Percentiles rank a stretch among this genome's conserved stretches.
Conservation (phyloP, 1,284 basidiomycete species). For the Cystobasidiaceae sp. region DNA sequence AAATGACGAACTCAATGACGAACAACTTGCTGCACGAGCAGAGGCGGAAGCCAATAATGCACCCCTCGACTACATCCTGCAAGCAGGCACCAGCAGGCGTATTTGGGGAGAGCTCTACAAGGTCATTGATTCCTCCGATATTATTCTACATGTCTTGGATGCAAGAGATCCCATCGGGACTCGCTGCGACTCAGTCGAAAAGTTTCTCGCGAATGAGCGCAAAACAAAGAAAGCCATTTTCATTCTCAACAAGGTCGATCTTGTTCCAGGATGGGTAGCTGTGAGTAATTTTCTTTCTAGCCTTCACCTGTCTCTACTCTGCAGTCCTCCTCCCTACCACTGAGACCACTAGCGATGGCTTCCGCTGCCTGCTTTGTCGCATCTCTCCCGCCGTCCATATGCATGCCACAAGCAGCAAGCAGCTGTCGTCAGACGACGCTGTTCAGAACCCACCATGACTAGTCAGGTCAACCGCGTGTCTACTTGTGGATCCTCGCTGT, state of each 20-base stretch:
- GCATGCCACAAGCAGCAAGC: background rate
- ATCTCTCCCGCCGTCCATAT: background rate
- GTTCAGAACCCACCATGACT: constrained; percentile 19
- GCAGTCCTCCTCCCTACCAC: no score
- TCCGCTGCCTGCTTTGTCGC: background rate
- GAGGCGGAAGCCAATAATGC: constrained; percentile 39
- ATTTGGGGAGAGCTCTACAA: constrained; percentile 99
- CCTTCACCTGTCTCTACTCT: constrained; percentile 5
- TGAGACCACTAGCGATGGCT: constrained; percentile 1
- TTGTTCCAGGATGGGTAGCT: constrained; percentile 98
- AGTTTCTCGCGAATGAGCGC: constrained; percentile 93
- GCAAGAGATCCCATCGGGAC: constrained; percentile 94
- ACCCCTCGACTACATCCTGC: constrained; percentile 43
- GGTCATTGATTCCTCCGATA: constrained; percentile 97
- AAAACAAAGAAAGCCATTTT: constrained; percentile 97
- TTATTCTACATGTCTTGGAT: constrained; percentile 92
- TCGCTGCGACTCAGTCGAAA: constrained; percentile 90
- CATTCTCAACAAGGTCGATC: constrained; percentile 96
- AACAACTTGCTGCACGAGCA: constrained; percentile 34
- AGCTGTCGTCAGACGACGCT: no score
- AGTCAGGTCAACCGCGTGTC: constrained; percentile 33
- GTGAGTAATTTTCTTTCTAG: constrained; percentile 55
- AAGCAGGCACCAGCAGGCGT: constrained; percentile 73
- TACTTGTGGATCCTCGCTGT: constrained; percentile 4
- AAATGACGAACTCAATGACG: constrained; percentile 37